A percentile compares a stretch with the other conserved stretches of the same genome.
Evolutionary conservation across 805 yeast genomes (phyloP).

Genomic region (Yarrowia sp.): DNA sequence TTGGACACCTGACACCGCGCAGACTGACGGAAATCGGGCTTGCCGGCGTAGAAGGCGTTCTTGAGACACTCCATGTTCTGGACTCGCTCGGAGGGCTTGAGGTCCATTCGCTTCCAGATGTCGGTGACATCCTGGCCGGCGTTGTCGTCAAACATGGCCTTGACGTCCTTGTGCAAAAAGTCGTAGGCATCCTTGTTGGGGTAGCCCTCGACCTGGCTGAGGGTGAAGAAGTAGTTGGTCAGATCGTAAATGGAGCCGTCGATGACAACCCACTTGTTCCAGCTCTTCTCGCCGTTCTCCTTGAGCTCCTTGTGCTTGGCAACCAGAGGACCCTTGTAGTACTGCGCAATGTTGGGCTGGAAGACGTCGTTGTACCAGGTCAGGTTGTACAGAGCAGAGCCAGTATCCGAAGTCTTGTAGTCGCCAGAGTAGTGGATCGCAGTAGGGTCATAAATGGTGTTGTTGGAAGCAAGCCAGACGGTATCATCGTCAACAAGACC

Average conservation of each 20-base stretch:
- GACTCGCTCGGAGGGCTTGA: constrained; percentile 33
- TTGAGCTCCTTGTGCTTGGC: constrained; percentile 38
- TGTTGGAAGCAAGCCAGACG: constrained; percentile 37
- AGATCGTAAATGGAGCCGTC: constrained; percentile 39
- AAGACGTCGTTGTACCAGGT: constrained; percentile 42
- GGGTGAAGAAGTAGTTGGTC: constrained; percentile 42
- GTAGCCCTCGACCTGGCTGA: constrained; percentile 38
- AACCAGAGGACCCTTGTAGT: constrained; percentile 42
- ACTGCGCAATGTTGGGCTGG: constrained; percentile 40
- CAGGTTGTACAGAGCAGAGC: constrained; percentile 39
- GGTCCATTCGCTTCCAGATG: constrained; percentile 34
- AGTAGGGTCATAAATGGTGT: constrained; percentile 35
- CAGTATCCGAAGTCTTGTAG: constrained; percentile 33
- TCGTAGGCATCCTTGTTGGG: constrained; percentile 34
- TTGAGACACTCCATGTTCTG: constrained; percentile 40
- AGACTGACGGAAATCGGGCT: constrained; percentile 43
- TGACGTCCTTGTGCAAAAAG: constrained; percentile 38
- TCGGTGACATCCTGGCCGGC: constrained; percentile 42
- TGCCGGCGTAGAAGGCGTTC: constrained; percentile 44
- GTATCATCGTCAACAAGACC: constrained; percentile 39
- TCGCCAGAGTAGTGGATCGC: constrained; percentile 41
- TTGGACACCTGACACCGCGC: constrained; percentile 43
- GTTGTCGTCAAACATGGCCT: constrained; percentile 38
- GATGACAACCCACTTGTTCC: constrained; percentile 38
- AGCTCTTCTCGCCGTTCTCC: constrained; percentile 33